These are phyloP conservation scores for Xylaria sp. DNA, from an alignment of 2,329 filamentous ascomycete species.

Conservation along the genomic window DNA sequence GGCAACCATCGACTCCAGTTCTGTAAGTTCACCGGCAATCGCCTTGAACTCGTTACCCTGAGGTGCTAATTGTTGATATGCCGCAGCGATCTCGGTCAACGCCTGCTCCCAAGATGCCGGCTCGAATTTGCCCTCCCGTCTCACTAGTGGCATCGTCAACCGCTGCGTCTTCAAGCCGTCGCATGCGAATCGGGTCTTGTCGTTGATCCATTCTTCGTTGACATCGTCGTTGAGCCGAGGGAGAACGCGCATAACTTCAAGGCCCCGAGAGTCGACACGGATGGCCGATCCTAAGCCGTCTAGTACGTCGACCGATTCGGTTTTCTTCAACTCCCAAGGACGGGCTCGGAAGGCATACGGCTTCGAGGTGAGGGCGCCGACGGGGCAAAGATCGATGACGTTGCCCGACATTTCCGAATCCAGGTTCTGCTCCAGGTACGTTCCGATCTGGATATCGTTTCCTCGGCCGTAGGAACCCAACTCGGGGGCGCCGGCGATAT, in stretches of 20 bases:
- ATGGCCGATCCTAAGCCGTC: conserved; percentile 94
- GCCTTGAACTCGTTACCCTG: conserved; percentile 96
- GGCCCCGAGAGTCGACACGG: conserved; percentile 85
- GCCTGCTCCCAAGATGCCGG: conserved; percentile 96
- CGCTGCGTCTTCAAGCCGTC: conserved; percentile 96
- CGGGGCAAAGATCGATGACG: conserved; percentile 96
- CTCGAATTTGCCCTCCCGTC: conserved; percentile 86
- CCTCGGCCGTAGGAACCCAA: conserved; percentile 92
- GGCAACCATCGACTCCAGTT: conserved; percentile 91
- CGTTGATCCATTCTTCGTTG: conserved; percentile 99
- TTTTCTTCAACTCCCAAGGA: conserved; percentile 96
- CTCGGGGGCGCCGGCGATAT: conserved; percentile 93
- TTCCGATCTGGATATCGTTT: conserved; percentile 97
- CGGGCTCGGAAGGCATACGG: conserved; percentile 96
- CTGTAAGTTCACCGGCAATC: conserved; percentile 86
- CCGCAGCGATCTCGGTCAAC: conserved; percentile 80
- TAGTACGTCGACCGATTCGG: conserved; percentile 92
- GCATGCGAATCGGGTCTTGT: conserved; percentile 95
- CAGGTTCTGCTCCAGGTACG: conserved; percentile 92
- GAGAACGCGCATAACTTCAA: conserved; percentile 94
- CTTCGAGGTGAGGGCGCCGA: conserved; percentile 94
- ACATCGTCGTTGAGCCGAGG: conserved; percentile 95
- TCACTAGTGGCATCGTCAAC: conserved; percentile 87
- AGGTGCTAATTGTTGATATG: conserved; percentile 76
- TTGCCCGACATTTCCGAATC: conserved; percentile 96